A percentile compares a stretch with the other conserved stretches of the same genome.
Conservation (phyloP, 2,329 filamentous ascomycete species). For the Clonostachys rhizophaga region DNA sequence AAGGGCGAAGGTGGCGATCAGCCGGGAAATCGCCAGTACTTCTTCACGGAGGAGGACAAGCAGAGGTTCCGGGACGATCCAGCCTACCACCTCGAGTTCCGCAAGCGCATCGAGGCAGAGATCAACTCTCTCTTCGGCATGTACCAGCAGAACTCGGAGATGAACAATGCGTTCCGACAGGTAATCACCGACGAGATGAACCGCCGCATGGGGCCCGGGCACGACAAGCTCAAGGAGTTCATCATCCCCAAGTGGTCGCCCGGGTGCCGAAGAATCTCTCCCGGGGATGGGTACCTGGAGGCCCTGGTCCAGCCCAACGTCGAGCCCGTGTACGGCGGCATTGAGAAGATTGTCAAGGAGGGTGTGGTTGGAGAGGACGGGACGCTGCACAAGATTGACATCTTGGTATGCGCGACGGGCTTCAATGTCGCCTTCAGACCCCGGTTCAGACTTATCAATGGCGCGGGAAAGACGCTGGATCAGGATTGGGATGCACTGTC, state of each 20-base stretch:
- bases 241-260: slow-evolving; percentile 35
- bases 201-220: slow-evolving; percentile 29
- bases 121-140: slow-evolving; percentile 35
- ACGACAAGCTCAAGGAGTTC: slow-evolving; percentile 32
- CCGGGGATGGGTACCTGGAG: slow-evolving; percentile 35
- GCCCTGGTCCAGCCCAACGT: slow-evolving; percentile 37
- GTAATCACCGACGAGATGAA: slow-evolving; percentile 36
- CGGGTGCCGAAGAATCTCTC: slow-evolving; percentile 34
- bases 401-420: slow-evolving; percentile 31
- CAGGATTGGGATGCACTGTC: slow-evolving; percentile 34
- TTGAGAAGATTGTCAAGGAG: slow-evolving; percentile 23
- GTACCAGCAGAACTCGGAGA: slow-evolving; percentile 31
- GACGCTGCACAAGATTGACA: slow-evolving; percentile 18
- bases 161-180: slow-evolving; percentile 29
- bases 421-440: slow-evolving; percentile 32
- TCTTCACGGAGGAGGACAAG: slow-evolving; percentile 29
- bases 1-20: slow-evolving; percentile 17
- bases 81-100: slow-evolving; percentile 30
- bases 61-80: slow-evolving; percentile 30
- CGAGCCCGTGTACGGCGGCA: slow-evolving; percentile 28
- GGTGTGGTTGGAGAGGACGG: slow-evolving; percentile 22
- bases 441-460: slow-evolving; percentile 30
- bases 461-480: slow-evolving; percentile 28
- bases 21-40: slow-evolving; percentile 30
- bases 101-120: slow-evolving; percentile 34